These are phyloP conservation scores for Phytophthora europaea DNA, from an alignment of 352 stramenopile species.

Conservation along the genomic window DNA sequence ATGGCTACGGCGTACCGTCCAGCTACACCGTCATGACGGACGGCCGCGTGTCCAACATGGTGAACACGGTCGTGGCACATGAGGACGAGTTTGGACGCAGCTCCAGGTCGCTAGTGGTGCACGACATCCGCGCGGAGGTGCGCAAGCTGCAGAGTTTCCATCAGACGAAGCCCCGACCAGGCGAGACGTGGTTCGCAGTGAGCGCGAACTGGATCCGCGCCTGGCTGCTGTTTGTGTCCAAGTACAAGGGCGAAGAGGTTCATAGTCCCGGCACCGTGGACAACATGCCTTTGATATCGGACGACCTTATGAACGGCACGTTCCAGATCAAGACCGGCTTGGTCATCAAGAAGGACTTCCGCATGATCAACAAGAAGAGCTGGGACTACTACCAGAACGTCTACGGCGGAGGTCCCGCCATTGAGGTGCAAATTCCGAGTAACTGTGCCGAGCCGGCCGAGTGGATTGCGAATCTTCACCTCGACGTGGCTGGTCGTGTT, in stretches of 20 bases:
- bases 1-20: conserved; percentile 66
- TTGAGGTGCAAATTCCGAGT: conserved; percentile 71
- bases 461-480: conserved; percentile 62
- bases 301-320: conserved; percentile 70
- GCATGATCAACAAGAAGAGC: conserved; percentile 84
- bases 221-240: conserved; percentile 83
- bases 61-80: conserved; percentile 63
- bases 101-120: conserved; percentile 45
- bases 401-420: conserved; percentile 77
- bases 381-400: conserved; percentile 80
- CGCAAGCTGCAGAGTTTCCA: conserved; percentile 73
- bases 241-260: conserved; percentile 67
- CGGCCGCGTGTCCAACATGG: conserved; percentile 55
- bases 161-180: conserved; percentile 62
- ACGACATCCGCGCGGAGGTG: conserved; percentile 75
- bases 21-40: conserved; percentile 73
- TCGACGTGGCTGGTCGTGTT: conserved; percentile 66
- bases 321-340: conserved; percentile 72
- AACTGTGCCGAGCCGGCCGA: conserved; percentile 60
- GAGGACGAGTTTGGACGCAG: conserved; percentile 77
- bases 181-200: conserved; percentile 80
- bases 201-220: conserved; percentile 70
- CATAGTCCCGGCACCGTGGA: conserved; percentile 70
- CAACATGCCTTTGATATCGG: conserved; percentile 82
- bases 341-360: conserved; percentile 78